Percentiles rank a stretch among this genome's conserved stretches.
phyloP scores from a whole-genome alignment of 1,284 basidiomycete genomes.

The Phlebopus sp. region DNA sequence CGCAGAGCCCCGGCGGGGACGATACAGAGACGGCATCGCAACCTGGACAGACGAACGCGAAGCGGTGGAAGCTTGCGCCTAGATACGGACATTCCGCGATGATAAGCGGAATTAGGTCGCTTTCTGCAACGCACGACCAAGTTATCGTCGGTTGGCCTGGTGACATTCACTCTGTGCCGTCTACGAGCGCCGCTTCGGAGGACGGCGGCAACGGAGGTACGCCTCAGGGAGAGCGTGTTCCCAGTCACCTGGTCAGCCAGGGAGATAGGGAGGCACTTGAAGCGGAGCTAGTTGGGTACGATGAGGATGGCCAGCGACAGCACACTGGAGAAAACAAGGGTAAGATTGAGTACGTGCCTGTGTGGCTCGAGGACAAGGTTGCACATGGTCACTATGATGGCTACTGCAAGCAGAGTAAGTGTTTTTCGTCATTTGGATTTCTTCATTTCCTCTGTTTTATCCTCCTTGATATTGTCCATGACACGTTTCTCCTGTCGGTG shows the following conservation, averaged over 20 bases:
- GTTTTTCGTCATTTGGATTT: background rate
- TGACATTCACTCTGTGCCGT: slow-evolving; percentile 59
- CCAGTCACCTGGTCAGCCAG: slow-evolving; percentile 48
- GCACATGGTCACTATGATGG: slow-evolving; percentile 95
- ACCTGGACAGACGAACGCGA: slow-evolving; percentile 17
- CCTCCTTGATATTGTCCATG: background rate
- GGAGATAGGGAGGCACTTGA: slow-evolving; percentile 65
- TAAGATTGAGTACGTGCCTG: slow-evolving; percentile 76
- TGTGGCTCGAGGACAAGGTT: slow-evolving; percentile 89
- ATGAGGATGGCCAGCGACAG: slow-evolving; percentile 51
- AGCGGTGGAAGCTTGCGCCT: slow-evolving; percentile 72
- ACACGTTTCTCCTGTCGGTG: slow-evolving; percentile 1
- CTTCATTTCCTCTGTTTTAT: background rate
- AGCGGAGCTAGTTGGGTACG: slow-evolving; percentile 55
- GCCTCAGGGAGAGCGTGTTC: slow-evolving; percentile 19
- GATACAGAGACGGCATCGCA: slow-evolving; percentile 8
- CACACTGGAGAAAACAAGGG: slow-evolving; percentile 43
- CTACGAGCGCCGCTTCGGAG: slow-evolving; percentile 23
- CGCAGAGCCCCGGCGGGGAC: slow-evolving; percentile 11
- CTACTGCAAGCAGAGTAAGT: slow-evolving; percentile 94
- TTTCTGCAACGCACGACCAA: slow-evolving; percentile 84
- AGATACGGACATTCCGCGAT: slow-evolving; percentile 94
- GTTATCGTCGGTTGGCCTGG: slow-evolving; percentile 94
- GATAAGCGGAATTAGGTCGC: slow-evolving; percentile 88
- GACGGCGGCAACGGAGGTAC: slow-evolving; percentile 14